phyloP scores from a whole-genome alignment of 176 grass and related monocot species.

The Ampelocalamus luodianensis region DNA sequence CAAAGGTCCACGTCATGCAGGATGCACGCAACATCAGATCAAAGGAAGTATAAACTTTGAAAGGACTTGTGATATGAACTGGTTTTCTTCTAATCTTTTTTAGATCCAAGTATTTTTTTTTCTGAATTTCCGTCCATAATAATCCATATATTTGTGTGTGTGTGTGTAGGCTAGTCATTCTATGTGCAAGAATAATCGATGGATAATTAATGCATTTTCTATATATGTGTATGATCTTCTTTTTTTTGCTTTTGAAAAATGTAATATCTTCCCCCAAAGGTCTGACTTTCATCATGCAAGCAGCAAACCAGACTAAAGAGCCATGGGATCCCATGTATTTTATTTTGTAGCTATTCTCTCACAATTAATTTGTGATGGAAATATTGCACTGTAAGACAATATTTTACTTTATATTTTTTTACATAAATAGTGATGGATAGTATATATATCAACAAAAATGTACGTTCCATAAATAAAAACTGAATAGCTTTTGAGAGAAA shows the following conservation, averaged over 20 bases:
- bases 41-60: slow-evolving; percentile 30
- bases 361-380: neutral
- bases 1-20: slow-evolving; percentile 55
- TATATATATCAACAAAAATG: neutral
- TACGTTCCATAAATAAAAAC: neutral
- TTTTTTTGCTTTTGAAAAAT: slow-evolving; percentile 10
- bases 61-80: slow-evolving; percentile 20
- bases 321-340: neutral
- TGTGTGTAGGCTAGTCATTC: neutral
- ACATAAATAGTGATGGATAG: neutral
- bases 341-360: neutral
- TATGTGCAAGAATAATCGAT: neutral
- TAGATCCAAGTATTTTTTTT: neutral
- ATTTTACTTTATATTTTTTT: neutral
- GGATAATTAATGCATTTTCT: neutral
- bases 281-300: neutral
- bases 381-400: neutral
- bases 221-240: neutral
- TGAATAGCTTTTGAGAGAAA: neutral
- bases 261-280: neutral
- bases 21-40: slow-evolving; percentile 53
- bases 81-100: slow-evolving; percentile 9
- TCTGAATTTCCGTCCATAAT: neutral
- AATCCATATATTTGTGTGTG: neutral
- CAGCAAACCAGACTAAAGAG: neutral